Evolutionary conservation across 1,284 basidiomycete species (phyloP), one percentile per base, ranked within the genome.

Genomic region (Anthracocystis walkeri): DNA sequence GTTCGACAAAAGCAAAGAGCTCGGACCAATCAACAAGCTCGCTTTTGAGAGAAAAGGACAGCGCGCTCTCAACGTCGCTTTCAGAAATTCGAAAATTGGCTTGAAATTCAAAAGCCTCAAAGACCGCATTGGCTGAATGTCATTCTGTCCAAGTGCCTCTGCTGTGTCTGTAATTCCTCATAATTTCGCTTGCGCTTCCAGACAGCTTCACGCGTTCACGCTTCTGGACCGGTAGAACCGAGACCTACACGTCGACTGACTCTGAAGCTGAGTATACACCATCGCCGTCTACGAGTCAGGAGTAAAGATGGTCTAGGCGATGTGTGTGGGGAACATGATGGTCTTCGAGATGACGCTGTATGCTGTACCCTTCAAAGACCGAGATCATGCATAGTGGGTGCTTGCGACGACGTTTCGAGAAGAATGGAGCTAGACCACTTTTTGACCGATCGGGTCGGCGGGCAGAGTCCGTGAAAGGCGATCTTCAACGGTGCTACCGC

Each of bases 1-100:
- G 42, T 25, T 45, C 42, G 44, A 46, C 44, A 7, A 16, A 6
- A 31, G 27, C 31, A 38, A 58, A 23, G 35, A 61, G 58, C 68
- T 55, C 58, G 62, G 68, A 42, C 68, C 68, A 71, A 71, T 71
- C 68, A 71, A 65, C 63, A 58, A 35, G 55, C 63, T 44, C 63
- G 55, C 52, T 71, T 71, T 71, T 42, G 58, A 45, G 57, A 59
- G 61, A 58, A 38, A 14, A 21, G 25, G 16, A 33, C 40, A 20
- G 49, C 29, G 7, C 7, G 20, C 31, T 23, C 7, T 14, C 18
- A 29, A 44, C 7, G 31, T 42, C 31, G 20, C 44, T 23, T 42
- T 45, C 23, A 38, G 23, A 49, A 40, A 52, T 27, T 10, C 14
- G n/a, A 40, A 23, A 21, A 21, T 35, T 18, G n/a, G 7, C 27